Conservation (phyloP, 1,139 yeast genomes). For the Magnusiomyces fungicola region DNA sequence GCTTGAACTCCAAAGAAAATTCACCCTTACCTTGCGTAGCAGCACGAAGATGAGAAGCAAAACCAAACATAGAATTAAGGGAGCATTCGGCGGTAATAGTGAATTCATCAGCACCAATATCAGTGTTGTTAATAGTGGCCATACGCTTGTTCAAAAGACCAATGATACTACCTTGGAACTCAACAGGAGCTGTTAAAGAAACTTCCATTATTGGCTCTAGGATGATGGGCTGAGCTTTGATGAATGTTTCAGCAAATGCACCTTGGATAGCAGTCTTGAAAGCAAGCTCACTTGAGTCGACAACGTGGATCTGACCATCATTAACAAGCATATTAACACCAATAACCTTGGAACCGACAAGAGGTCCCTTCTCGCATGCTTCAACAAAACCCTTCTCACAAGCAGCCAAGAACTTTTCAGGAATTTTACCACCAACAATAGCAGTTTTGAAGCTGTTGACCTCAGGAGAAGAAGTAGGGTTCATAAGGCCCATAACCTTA, state of each 20-base stretch:
- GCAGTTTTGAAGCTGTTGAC: conserved; percentile 70
- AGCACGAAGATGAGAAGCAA: conserved; percentile 92
- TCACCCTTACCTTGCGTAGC: conserved; percentile 99
- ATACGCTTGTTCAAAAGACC: conserved; percentile 87
- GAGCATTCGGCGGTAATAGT: conserved; percentile 92
- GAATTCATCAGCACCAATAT: conserved; percentile 90
- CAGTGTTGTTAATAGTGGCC: conserved; percentile 91
- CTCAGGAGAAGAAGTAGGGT: conserved; percentile 32
- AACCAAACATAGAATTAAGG: conserved; percentile 90
- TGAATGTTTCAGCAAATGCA: conserved; percentile 88
- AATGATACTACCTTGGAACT: conserved; percentile 90
- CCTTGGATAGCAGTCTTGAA: conserved; percentile 88
- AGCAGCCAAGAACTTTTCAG: conserved; percentile 90
- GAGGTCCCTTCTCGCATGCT: conserved; percentile 92
- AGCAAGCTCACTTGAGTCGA: conserved; percentile 92
- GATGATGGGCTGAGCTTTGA: conserved; percentile 76
- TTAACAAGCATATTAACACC: conserved; percentile 90
- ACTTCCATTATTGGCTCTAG: conserved; percentile 96
- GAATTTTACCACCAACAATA: conserved; percentile 94
- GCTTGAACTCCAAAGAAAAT: conserved; percentile 88
- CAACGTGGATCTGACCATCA: conserved; percentile 97
- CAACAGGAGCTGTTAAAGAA: conserved; percentile 88
- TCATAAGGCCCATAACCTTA: conserved; percentile 82
- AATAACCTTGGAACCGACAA: conserved; percentile 86
- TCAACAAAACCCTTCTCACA: conserved; percentile 96